Conservation (phyloP, 164 flowering plant species). For the Buxus sempervirens region DNA sequence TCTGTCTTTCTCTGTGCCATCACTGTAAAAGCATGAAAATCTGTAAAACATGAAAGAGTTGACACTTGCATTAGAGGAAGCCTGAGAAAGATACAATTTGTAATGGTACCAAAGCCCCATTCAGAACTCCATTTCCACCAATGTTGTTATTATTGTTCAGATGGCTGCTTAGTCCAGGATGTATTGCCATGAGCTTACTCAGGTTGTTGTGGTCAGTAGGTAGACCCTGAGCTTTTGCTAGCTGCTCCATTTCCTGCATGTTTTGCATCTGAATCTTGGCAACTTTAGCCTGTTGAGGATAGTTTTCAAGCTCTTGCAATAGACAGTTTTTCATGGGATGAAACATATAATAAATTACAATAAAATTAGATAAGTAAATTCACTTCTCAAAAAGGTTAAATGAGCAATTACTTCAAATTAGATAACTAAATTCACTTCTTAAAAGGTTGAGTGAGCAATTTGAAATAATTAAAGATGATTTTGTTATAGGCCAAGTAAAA, state of each 20-base stretch:
- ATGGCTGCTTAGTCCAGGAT: slow-evolving; percentile 50
- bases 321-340: neutral
- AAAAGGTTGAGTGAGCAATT: too few species aligned
- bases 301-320: slow-evolving; percentile 81
- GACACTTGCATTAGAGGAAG: too few species aligned
- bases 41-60: too few species aligned
- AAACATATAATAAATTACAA: neutral
- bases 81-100: too few species aligned
- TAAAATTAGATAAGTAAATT: neutral
- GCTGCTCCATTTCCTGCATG: slow-evolving; percentile 76
- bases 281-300: slow-evolving; percentile 54
- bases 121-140: slow-evolving; percentile 44
- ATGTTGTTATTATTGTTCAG: slow-evolving; percentile 40
- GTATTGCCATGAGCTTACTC: slow-evolving; percentile 61
- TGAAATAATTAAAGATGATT: too few species aligned
- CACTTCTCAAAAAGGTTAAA: too few species aligned
- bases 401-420: too few species aligned
- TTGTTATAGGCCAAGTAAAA: too few species aligned
- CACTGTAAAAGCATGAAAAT: too few species aligned
- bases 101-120: too few species aligned
- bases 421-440: too few species aligned
- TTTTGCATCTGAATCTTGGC: slow-evolving; percentile 65
- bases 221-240: slow-evolving; percentile 52
- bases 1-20: too few species aligned
- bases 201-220: slow-evolving; percentile 60